A percentile compares a stretch with the other conserved stretches of the same genome.
Conservation (phyloP, 306 rosid species). For the Cucurbita pepo region DNA sequence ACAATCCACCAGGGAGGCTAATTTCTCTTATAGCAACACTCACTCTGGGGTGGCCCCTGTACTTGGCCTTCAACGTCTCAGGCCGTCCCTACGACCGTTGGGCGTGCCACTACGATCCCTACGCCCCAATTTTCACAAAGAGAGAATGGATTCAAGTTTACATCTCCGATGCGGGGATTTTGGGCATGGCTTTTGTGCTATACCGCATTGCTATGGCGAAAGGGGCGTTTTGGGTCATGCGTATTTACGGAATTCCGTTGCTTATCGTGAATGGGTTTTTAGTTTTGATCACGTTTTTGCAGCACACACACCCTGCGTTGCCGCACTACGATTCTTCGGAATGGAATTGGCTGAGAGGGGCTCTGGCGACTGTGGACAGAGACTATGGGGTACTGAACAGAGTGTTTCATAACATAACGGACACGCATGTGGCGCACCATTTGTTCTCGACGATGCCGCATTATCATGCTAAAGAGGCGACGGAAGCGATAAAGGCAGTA, state of each 20-base stretch:
- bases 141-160: slow-evolving; percentile 31
- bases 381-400: slow-evolving; percentile 48
- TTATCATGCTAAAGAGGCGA: slow-evolving; percentile 72
- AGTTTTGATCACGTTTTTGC: slow-evolving; percentile 56
- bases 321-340: slow-evolving; percentile 63
- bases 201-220: slow-evolving; percentile 17
- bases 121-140: slow-evolving; percentile 39
- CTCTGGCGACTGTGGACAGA: slow-evolving; percentile 62
- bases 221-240: slow-evolving; percentile 34
- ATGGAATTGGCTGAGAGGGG: slow-evolving; percentile 83
- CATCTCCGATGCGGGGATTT: slow-evolving; percentile 30
- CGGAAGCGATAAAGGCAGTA: slow-evolving; percentile 38
- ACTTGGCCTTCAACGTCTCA: slow-evolving; percentile 44
- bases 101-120: slow-evolving; percentile 49
- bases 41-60: slow-evolving; percentile 61
- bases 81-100: slow-evolving; percentile 39
- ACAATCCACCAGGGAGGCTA: slow-evolving; percentile 40
- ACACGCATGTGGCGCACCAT: slow-evolving; percentile 62
- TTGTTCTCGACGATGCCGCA: slow-evolving; percentile 70
- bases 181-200: slow-evolving; percentile 15
- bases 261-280: slow-evolving; percentile 53
- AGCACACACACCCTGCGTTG: slow-evolving; percentile 55
- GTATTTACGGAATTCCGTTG: slow-evolving; percentile 49
- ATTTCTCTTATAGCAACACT: slow-evolving; percentile 22
- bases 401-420: slow-evolving; percentile 59